Base-by-base conservation (phyloP, 1,284 basidiomycete genomes). In the Leucoagaricus sp. region DNA sequence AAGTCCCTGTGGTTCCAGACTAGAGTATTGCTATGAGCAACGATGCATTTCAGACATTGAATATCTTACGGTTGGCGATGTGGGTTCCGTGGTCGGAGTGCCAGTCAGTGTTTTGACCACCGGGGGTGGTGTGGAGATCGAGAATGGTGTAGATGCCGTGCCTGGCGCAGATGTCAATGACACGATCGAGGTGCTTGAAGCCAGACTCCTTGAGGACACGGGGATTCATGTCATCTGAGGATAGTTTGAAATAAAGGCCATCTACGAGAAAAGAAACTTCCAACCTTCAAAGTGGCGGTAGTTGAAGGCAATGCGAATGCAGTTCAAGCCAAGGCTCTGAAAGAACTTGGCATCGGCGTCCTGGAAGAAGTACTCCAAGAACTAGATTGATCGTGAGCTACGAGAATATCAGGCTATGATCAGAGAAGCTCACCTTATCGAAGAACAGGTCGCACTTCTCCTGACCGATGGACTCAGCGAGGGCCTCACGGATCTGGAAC, bases 381-480 rank as follows among this genome's bases (percentile, higher is more conserved):
- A 88, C 87, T 89, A 41, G 5, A 49, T n/a, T 42, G 36, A 29
- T 28, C 13, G 33, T 57, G 3, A 55, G 57, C 13, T 25, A 25
- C 26, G 25, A 26, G n/a, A 33, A 28, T 29, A 21, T 12, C n/a
- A 47, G 41, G n/a, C 28, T n/a, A 25, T 10, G 48, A n/a, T 17
- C 31, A 9, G 38, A 53, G 31, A 21, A 25, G 10, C 70, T 25
- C 60, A 85, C 86, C 75, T 85, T 87, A 75, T 91, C 86, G 64
- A 92, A 93, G 77, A 91, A 92, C 70, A 85, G 86, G 26, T 83
- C 83, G n/a, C 87, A 82, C 66, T 89, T 91, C 54, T 85, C 79
- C 57, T 79, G 58, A 0, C 90, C 90, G 26, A 93, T 75, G 1
- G 84, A 79, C n/a, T 82, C 76, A n/a, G 78, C 75, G n/a, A 93